A percentile compares a stretch with the other conserved stretches of the same genome.
These are phyloP conservation scores for Psidium friedrichsthalianum DNA, from an alignment of 345 rosid genomes.

Conservation along the genomic window DNA sequence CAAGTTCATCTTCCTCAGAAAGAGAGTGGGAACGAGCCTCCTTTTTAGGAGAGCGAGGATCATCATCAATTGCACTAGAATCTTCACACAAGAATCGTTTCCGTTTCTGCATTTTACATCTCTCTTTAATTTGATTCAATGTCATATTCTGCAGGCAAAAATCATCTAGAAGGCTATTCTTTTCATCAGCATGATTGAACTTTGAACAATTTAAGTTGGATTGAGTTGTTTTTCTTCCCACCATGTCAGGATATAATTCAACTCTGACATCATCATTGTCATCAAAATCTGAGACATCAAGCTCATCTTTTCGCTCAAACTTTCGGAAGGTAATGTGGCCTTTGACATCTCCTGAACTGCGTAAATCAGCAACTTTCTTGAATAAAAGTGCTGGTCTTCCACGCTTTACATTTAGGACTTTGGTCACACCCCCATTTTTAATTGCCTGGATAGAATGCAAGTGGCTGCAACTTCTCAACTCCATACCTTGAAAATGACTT, in stretches of 20 bases:
- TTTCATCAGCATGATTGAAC: neutral
- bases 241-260: neutral
- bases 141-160: conserved; percentile 25
- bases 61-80: neutral
- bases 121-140: conserved; percentile 33
- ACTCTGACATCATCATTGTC: neutral
- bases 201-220: conserved; percentile 10
- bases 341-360: conserved; percentile 7
- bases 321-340: conserved; percentile 2
- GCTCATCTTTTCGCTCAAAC: conserved; percentile 12
- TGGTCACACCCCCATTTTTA: conserved; percentile 20
- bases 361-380: conserved; percentile 35
- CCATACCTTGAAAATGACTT: conserved; percentile 11
- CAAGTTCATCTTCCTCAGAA: conserved; percentile 25
- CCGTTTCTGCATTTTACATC: conserved; percentile 50
- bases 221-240: neutral
- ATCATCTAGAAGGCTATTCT: conserved; percentile 15
- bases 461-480: conserved; percentile 35
- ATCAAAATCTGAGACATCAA: conserved; percentile 5
- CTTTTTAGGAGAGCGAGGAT: conserved; percentile 6
- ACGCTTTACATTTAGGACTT: conserved; percentile 18
- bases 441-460: conserved; percentile 34
- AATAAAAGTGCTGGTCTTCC: conserved; percentile 37
- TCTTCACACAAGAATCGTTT: conserved; percentile 8
- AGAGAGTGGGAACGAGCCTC: conserved; percentile 5